Percentiles rank a stretch among this genome's conserved stretches.
These are phyloP conservation scores for Magnusiomyces tetraspermus DNA, from an alignment of 1,139 yeast species.

Conservation along the genomic window DNA sequence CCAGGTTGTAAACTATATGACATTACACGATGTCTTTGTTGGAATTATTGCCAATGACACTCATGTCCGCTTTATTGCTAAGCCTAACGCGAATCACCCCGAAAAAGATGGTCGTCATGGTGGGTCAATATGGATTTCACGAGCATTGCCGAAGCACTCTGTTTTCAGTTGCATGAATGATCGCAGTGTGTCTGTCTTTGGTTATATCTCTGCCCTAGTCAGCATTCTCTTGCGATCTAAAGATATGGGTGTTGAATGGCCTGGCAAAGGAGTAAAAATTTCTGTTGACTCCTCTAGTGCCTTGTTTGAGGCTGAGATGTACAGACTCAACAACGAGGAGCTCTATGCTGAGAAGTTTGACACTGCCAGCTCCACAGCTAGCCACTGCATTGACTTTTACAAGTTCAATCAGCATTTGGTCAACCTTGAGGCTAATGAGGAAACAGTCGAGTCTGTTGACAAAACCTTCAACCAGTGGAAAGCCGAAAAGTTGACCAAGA, in stretches of 20 bases:
- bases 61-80: conserved; percentile 10
- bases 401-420: background rate
- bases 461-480: background rate
- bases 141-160: conserved; percentile 5
- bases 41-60: conserved; percentile 13
- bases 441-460: background rate
- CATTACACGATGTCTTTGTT: conserved; percentile 9
- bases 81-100: conserved; percentile 2
- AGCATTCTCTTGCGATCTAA: conserved; percentile 7
- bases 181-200: conserved; percentile 6
- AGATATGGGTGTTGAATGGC: conserved; percentile 1
- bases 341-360: background rate
- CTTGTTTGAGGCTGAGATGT: background rate
- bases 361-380: background rate
- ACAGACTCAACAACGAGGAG: background rate
- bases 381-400: background rate
- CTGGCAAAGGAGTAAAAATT: background rate
- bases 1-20: conserved; percentile 12
- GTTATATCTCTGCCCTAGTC: conserved; percentile 8
- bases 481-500: background rate
- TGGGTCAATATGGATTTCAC: conserved; percentile 10
- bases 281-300: background rate
- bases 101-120: conserved; percentile 9
- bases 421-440: background rate
- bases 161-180: background rate